Evolutionary conservation across 306 rosid species (phyloP).

Genomic region (Ziziphus jujuba): DNA sequence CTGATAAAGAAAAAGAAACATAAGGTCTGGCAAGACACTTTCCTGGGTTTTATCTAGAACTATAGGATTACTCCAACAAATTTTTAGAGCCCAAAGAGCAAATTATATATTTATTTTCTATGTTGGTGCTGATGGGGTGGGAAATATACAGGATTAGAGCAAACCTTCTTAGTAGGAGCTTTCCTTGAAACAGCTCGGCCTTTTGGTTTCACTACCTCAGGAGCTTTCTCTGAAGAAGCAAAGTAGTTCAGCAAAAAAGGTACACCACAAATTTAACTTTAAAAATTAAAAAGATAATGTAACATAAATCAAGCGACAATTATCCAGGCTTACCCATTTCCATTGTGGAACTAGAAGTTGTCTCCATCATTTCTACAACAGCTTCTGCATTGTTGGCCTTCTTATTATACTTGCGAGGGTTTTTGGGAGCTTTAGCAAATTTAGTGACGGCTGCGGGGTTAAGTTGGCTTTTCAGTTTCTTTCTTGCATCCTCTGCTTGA

Average conservation of each 20-base stretch:
- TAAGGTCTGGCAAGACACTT: slow-evolving; percentile 1
- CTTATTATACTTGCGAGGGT: slow-evolving; percentile 65
- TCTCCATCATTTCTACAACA: slow-evolving; percentile 36
- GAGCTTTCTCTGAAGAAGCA: slow-evolving; percentile 47
- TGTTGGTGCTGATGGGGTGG: neutral
- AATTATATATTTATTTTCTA: neutral
- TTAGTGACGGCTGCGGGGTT: slow-evolving; percentile 32
- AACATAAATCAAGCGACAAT: neutral
- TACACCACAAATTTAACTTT: neutral
- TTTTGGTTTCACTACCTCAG: slow-evolving; percentile 51
- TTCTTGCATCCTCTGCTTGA: slow-evolving; percentile 49
- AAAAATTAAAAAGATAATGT: neutral
- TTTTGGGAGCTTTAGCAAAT: slow-evolving; percentile 51
- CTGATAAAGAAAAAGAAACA: slow-evolving; percentile 1
- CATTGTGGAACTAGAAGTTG: slow-evolving; percentile 41
- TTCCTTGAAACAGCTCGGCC: slow-evolving; percentile 56
- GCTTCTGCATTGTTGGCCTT: slow-evolving; percentile 54
- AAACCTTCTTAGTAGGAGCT: slow-evolving; percentile 58
- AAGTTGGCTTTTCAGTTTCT: slow-evolving; percentile 44
- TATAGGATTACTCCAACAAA: no score
- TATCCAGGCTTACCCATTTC: slow-evolving; percentile 60
- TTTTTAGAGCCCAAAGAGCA: neutral
- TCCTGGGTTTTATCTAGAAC: neutral
- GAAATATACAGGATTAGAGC: neutral
- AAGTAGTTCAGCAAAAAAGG: neutral